Conservation (phyloP, 768 basidiomycete species). For the Boletus rubescentipes region DNA sequence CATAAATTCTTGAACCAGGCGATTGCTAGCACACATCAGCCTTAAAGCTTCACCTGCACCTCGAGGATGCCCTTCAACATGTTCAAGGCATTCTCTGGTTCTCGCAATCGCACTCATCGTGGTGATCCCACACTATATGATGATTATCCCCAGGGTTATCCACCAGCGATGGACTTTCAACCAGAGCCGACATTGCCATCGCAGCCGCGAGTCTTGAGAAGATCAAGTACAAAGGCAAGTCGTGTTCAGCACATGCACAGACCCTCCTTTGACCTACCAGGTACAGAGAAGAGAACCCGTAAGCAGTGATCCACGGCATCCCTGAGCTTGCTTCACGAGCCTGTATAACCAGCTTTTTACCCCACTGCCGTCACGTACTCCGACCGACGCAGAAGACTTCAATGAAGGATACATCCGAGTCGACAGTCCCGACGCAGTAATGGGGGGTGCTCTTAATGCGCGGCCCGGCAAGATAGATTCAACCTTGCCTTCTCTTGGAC, state of each 20-base stretch:
- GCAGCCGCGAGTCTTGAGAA: conserved; percentile 27
- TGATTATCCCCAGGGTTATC: conserved; percentile 31
- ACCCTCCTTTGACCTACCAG: conserved; percentile 12
- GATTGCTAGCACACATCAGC: conserved; percentile 10
- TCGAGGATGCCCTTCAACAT: conserved; percentile 38
- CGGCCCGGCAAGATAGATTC: conserved; percentile 27
- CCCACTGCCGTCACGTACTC: conserved; percentile 32
- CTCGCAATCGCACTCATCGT: conserved; percentile 31
- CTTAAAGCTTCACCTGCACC: conserved; percentile 19
- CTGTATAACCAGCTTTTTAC: conserved; percentile 28
- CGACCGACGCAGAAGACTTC: conserved; percentile 33
- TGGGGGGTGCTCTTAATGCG: conserved; percentile 34
- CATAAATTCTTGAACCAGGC: conserved; percentile 29
- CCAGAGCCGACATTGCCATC: conserved; percentile 19
- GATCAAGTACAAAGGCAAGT: conserved; percentile 28
- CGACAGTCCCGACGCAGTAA: conserved; percentile 30
- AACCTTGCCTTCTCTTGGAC: conserved; percentile 24
- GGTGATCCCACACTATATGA: conserved; percentile 25
- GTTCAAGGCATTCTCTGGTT: conserved; percentile 36
- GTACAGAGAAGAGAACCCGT: conserved; percentile 34
- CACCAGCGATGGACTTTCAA: conserved; percentile 25
- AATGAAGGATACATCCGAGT: conserved; percentile 33
- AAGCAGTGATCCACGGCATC: conserved; percentile 9
- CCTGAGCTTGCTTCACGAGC: conserved; percentile 8
- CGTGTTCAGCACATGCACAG: background rate